Base-by-base conservation (phyloP, 176 grass and related monocot genomes). In the Oryza glumipatula region DNA sequence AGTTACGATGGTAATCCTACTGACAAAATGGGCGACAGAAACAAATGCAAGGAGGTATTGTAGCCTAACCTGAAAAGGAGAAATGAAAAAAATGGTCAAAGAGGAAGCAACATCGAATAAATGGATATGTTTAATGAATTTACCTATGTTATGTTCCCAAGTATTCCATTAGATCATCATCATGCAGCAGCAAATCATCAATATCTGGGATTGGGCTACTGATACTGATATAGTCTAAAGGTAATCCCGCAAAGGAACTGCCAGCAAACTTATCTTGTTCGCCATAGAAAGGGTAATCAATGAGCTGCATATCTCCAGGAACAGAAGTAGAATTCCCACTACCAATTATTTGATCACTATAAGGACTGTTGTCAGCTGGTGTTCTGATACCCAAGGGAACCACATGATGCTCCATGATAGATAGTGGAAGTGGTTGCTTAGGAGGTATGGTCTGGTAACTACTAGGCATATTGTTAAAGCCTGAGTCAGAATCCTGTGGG, bases 161-260 rank as follows among this genome's bases (percentile, higher is more conserved):
- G 72, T 99, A 99, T 76, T 95, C 89, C 93, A 99, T 96, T 83
- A 99, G 72, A 83, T 99, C 96, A 64, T 99, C 96, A 79, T 99
- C 96, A 77, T 86, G 93, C 68, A 99, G 89, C 77, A 94, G 76
- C 70, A 92, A 87, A 74, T 99, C 93, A 81, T 90, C 89, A 83
- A 99, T 87, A 90, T 96, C 90, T 73, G 83, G 91, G 32, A 96
- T 92, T 11, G 93, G 93, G 67, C 96, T 96, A 76, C 82, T 90
- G 22, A 99, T 92, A 60, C 96, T 86, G 54, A 92, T 96, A 68
- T 89, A 99, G 79, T 99, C 93, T 74, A 96, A 86, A 76, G 93
- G 90, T 49, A 94, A 82, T 33, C 87, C 94, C 24, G 88, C 85
- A 85, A 99, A 99, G 32, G 93, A 92, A 96, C 83, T 94, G 63